Base-by-base conservation (phyloP, 1,139 yeast species). In the Pichia terricola region DNA sequence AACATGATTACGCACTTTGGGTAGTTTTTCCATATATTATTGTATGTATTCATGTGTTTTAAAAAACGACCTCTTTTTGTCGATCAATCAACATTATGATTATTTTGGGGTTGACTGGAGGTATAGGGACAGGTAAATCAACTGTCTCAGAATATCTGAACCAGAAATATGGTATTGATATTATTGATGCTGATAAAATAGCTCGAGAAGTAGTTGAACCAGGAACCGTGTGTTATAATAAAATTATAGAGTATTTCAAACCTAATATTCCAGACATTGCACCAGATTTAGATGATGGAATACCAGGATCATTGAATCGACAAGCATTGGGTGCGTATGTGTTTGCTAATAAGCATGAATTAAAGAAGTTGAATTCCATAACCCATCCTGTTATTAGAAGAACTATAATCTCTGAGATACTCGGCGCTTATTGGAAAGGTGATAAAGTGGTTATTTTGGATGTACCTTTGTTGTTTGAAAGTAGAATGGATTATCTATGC, bases 121-220 rank as follows among this genome's bases (percentile, higher is more conserved):
- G 96, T 1, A 91, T 91, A 43, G 95, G 96, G 8, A 75, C 94
- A 4, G 99, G 99, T 1, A 94, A 94, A 60, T 83, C 95, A 11
- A 89, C 97, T 0, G 97, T 87, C 0, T 86, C 96, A 0, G 61
- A 66, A 22, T 63, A 73, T 30, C 65, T 91, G 9, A 51, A 62
- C 6, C 73, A 76, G 11, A 66, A 75, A 27, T 72, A 81, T 53
- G 57, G 67, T 3, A 50, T 85, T 25, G 72, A 82, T 0, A 64
- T 94, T 2, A 70, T 94, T 2, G 98, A 94, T 65, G 97, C 98
- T 2, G 99, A 94, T 60, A 60, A 75, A 42, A 81, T 94, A 40
- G 97, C 98, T 0, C 73, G 82, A 49, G 78, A 87, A 51, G 86
- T 89, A 11, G 95, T 89, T 4, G 75, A 71, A 51, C 96, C 96